A percentile compares a stretch with the other conserved stretches of the same genome.
These are phyloP conservation scores for Paecilomyces dactylethromorphus DNA, from an alignment of 2,329 filamentous ascomycete genomes.

Conservation along the genomic window DNA sequence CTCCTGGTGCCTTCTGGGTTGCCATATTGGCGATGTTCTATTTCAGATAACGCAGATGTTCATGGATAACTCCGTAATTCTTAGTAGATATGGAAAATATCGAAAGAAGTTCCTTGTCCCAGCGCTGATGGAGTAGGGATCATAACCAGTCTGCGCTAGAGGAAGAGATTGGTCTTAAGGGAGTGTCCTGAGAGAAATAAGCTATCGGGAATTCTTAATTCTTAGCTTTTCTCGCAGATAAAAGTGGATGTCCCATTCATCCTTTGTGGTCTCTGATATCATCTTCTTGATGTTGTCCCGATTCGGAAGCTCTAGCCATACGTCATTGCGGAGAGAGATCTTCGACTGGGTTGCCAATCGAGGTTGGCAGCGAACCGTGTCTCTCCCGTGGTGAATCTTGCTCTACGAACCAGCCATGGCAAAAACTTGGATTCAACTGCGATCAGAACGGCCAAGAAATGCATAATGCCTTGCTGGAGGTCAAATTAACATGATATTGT, in stretches of 20 bases:
- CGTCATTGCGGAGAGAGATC: neutral
- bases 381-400: neutral
- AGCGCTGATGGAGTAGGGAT: neutral
- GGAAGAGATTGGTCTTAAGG: neutral
- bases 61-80: neutral
- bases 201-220: no score
- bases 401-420: neutral
- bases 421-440: neutral
- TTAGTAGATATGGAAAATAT: neutral
- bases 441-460: neutral
- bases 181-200: neutral
- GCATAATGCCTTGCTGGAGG: neutral
- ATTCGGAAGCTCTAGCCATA: neutral
- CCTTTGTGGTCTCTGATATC: neutral
- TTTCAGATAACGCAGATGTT: neutral
- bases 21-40: constrained; percentile 29
- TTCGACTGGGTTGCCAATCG: neutral
- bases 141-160: neutral
- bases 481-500: neutral
- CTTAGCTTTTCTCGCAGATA: neutral
- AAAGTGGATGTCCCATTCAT: neutral
- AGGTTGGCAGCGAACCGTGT: neutral
- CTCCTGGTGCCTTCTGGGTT: constrained; percentile 45
- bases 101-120: neutral
- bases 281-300: neutral